Evolutionary conservation across 352 stramenopile species (phyloP), one percentile per base, ranked within the genome.

Genomic region (Phytophthora pseudosyringae): DNA sequence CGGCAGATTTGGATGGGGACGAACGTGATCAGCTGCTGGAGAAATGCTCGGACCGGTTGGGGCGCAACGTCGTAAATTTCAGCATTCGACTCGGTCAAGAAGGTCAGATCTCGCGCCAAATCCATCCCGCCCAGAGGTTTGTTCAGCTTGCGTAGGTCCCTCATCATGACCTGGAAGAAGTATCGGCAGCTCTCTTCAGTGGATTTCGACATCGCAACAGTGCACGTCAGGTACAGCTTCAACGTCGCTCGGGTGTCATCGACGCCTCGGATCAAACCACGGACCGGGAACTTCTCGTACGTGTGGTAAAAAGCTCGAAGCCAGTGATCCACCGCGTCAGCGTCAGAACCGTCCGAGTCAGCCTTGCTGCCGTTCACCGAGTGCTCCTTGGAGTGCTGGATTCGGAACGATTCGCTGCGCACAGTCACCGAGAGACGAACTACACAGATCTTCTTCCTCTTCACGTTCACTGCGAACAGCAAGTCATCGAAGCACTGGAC

Each of bases 1-100:
- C 86, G 77, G 21, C 86, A 94, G 11, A 94, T 91, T 55, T 92
- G 86, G 4, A 93, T 64, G 0, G 86, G 86, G 3, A 94, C 82
- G 48, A 93, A 90, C 1, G 83, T 92, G 7, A 92, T 47, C 3
- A 91, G 15, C 25, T 74, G 39, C 13, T 69, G 49, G 1, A 78
- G 40, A 48, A 78, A 72, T 18, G 18, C 48, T 26, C 56, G 55
- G 13, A 68, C 11, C 2, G 59, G 13, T 32, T 41, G 54, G 9
- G 33, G 10, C 25, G 39, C 26, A 35, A 69, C 9, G 2, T 39
- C 6, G n/a, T n/a, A 18, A n/a, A 58, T 56, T 5, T 5, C 26
- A 52, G 9, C 6, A 44, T 38, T 47, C 6, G 38, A 55, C 11
- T 59, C 9, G 0, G 40, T 50, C 3, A 62, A 55, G 26, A 78